Conservation (phyloP, 148 eudicot genomes). For the Amaranthus palmeri region DNA sequence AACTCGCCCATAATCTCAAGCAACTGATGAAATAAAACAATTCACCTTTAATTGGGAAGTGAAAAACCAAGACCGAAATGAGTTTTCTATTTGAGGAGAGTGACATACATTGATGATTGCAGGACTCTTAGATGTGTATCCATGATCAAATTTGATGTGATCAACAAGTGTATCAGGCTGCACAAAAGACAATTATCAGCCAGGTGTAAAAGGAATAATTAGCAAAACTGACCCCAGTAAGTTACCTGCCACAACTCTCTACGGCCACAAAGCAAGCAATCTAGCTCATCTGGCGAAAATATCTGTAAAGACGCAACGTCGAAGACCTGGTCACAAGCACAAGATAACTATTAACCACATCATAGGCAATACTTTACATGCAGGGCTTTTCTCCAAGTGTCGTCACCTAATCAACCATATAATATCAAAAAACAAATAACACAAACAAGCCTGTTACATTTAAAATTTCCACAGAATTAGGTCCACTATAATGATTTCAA, state of each 20-base stretch:
- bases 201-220: background rate
- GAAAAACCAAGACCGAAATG: background rate
- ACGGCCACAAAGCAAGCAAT: conserved; percentile 91
- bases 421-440: background rate
- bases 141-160: conserved; percentile 97
- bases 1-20: conserved; percentile 96
- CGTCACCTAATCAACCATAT: background rate
- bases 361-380: background rate
- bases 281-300: conserved; percentile 85
- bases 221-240: background rate
- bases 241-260: conserved; percentile 96
- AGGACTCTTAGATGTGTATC: conserved; percentile 96
- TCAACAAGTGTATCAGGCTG: conserved; percentile 89
- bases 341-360: background rate
- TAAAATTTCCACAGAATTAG: no score
- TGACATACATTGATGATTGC: conserved; percentile 61
- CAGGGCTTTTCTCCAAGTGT: background rate
- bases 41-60: conserved; percentile 2
- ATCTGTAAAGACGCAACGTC: conserved; percentile 80
- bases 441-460: no score
- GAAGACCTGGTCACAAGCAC: conserved; percentile 55
- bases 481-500: no score
- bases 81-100: background rate
- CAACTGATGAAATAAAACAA: conserved; percentile 37
- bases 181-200: conserved; percentile 24